Conservation (phyloP, 78 protist genomes). For the Dictyostelium purpureum region DNA sequence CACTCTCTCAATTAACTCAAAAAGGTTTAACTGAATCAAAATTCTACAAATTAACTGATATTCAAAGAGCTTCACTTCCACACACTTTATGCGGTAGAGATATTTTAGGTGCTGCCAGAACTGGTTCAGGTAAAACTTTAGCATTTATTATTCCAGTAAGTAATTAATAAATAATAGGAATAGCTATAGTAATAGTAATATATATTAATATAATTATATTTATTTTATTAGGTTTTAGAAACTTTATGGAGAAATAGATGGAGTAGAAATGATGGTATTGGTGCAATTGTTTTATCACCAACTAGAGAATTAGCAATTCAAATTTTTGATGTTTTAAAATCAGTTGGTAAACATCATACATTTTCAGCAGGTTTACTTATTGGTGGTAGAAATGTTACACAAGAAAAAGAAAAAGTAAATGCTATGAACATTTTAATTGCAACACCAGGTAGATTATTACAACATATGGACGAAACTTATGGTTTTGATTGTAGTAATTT, state of each 20-base stretch:
- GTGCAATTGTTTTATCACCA: constrained; percentile 98
- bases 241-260: constrained; percentile 85
- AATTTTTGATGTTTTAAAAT: constrained; percentile 93
- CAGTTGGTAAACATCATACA: constrained; percentile 48
- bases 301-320: constrained; percentile 97
- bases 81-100: constrained; percentile 94
- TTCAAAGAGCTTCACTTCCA: constrained; percentile 91
- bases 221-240: constrained; percentile 86
- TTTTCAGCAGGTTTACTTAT: constrained; percentile 95
- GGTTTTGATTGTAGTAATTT: constrained; percentile 82
- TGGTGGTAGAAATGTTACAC: constrained; percentile 92
- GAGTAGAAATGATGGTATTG: constrained; percentile 92
- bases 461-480: constrained; percentile 96
- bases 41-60: constrained; percentile 86
- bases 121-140: constrained; percentile 98
- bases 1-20: constrained; percentile 41
- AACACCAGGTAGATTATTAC: constrained; percentile 99
- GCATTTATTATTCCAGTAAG: constrained; percentile 93
- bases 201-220: no score
- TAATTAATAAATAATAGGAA: not conserved
- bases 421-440: constrained; percentile 94
- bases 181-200: no score
- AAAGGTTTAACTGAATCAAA: constrained; percentile 67
- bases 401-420: constrained; percentile 67
- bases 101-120: constrained; percentile 96